These are phyloP conservation scores for Colletotrichum liriopes DNA, from an alignment of 2,329 filamentous ascomycete species.

Conservation along the genomic window DNA sequence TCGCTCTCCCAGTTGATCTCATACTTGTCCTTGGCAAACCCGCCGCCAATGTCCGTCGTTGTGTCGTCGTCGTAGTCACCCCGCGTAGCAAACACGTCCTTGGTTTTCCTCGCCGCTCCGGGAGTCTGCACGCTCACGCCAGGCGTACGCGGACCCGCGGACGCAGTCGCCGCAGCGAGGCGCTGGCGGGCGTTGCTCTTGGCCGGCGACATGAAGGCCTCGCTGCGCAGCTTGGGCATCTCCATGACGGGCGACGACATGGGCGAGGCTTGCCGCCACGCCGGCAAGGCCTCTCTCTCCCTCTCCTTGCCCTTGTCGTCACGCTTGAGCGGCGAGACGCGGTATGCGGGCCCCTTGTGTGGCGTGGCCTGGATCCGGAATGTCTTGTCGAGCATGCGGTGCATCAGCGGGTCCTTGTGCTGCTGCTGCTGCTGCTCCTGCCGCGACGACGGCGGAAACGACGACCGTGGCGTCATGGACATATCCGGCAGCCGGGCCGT, in stretches of 20 bases:
- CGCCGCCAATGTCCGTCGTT: conserved; percentile 40
- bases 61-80: conserved; percentile 45
- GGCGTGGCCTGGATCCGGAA: conserved; percentile 96
- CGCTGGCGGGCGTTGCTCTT: conserved; percentile 62
- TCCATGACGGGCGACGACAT: conserved; percentile 84
- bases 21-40: conserved; percentile 56
- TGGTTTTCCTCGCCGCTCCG: conserved; percentile 64
- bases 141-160: conserved; percentile 75
- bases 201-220: conserved; percentile 86
- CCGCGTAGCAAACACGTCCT: conserved; percentile 62
- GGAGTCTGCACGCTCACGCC: conserved; percentile 92
- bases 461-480: conserved; percentile 71
- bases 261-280: conserved; percentile 70
- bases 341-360: conserved; percentile 67
- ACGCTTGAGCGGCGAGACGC: conserved; percentile 63
- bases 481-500: conserved; percentile 73
- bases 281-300: conserved; percentile 52
- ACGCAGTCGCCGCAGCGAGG: conserved; percentile 57
- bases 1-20: conserved; percentile 84
- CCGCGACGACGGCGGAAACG: conserved; percentile 56
- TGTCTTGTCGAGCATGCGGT: conserved; percentile 94
- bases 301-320: conserved; percentile 49
- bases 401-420: conserved; percentile 83
- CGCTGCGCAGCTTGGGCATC: conserved; percentile 86
- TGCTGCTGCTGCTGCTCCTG: conserved; percentile 52